Base-by-base conservation (phyloP, 2,329 filamentous ascomycete species). In the Aspergillus pseudoterreus region DNA sequence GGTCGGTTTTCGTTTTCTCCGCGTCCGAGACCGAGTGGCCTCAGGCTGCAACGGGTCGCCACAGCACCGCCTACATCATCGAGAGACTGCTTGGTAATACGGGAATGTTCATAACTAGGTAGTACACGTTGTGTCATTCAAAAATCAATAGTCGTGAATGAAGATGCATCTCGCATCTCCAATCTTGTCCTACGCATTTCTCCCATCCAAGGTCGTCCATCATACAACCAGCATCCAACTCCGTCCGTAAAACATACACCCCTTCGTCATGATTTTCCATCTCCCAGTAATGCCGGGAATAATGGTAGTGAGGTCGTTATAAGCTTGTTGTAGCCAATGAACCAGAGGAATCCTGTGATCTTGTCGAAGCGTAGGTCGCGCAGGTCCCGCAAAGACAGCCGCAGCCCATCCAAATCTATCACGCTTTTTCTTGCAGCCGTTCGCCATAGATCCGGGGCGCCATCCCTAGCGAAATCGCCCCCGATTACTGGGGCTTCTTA, bases 401-500 rank as follows among this genome's bases (percentile, higher is more conserved):
- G n/a, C 14, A 22, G 41, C 44, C 24, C 36, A 17, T 44, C 30
- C 33, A 43, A 24, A 15, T 35, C 39, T 42, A 42, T 10, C 15
- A 22, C 19, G 19, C 39, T 42, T n/a, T 19, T 17, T 22, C 17
- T 19, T 14, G 19, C 2, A 6, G 17, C 19, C 39, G 19, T 42
- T 21, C 19, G 39, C 10, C 17, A 42, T 21, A 42, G 39, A 42
- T 12, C 19, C 39, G n/a, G 39, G 17, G 14, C 8, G 39, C 39
- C 39, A 21, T 42, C 12, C 10, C 39, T 17, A 8, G 24, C 43
- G 6, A 19, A 22, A 38, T 30, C 14, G 27, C 12, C 15, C 27
- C 24, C 50, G 47, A 64, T 65, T 75, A 78, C 64, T 77, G 75
- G 6, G 75, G 72, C 70, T 78, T 78, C 71, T 77, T 78, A 51